phyloP scores from a whole-genome alignment of 2,329 filamentous ascomycete genomes.

The Acarospora socialis region DNA sequence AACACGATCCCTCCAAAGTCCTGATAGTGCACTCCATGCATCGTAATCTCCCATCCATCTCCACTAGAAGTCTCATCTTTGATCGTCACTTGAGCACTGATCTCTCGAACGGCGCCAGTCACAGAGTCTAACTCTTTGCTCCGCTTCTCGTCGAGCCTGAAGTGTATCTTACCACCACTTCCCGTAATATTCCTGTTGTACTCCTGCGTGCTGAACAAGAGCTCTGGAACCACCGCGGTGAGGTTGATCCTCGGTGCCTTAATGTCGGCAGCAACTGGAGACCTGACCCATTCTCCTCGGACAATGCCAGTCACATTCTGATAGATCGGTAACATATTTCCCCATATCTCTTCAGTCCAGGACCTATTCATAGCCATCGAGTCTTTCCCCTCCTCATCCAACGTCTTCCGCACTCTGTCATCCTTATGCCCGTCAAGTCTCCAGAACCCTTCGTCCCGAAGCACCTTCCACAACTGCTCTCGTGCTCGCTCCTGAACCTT shows the following conservation, averaged over 20 bases:
- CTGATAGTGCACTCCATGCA: conserved; percentile 78
- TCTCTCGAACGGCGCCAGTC: conserved; percentile 47
- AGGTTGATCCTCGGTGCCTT: conserved; percentile 45
- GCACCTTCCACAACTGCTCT: conserved; percentile 34
- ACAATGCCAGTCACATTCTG: conserved; percentile 65
- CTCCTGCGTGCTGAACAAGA: conserved; percentile 50
- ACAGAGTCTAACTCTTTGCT: conserved; percentile 24
- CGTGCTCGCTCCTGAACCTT: conserved; percentile 51
- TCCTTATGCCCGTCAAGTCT: conserved; percentile 3
- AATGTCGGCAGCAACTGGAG: conserved; percentile 34
- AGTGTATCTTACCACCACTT: conserved; percentile 49
- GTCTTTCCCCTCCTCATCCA: conserved; percentile 4
- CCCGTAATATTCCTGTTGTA: conserved; percentile 78
- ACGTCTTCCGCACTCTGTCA: conserved; percentile 14
- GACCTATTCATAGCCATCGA: conserved; percentile 27
- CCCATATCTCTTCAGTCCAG: conserved; percentile 32
- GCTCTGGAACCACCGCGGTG: conserved; percentile 47
- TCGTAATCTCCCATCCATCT: conserved; percentile 62
- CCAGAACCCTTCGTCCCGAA: conserved; percentile 22
- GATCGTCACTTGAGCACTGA: conserved; percentile 55
- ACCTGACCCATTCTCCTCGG: conserved; percentile 59
- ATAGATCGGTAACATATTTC: conserved; percentile 46
- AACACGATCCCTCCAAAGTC: conserved; percentile 65
- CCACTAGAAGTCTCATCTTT: conserved; percentile 56
- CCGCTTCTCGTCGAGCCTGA: conserved; percentile 49